Base-by-base conservation (phyloP, 2,329 filamentous ascomycete genomes). In the Clathrospora elynae region DNA sequence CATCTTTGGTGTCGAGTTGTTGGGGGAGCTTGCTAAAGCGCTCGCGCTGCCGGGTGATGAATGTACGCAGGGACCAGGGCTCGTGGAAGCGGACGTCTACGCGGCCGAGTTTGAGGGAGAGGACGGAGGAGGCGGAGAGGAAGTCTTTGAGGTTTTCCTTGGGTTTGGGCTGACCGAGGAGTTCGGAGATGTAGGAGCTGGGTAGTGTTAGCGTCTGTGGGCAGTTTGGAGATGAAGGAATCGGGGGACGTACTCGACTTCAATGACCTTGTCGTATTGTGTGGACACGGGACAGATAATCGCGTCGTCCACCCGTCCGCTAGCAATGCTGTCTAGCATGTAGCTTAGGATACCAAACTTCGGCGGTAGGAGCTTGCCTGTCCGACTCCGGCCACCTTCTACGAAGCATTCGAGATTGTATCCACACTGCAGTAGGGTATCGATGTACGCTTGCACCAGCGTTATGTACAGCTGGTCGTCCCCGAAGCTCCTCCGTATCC, bases 321-420 rank as follows among this genome's bases (percentile, higher is more conserved):
- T 95, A 5, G 96, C 74, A 10, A 99, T 78, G 56, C 90, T 95
- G 57, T 99, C 93, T 12, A 99, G 75, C 25, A 97, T 81, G 60
- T 96, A 99, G 61, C 84, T 88, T 18, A 99, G 74, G 46, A 99
- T 96, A 7, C 93, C 93, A 55, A 97, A 97, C 64, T 97, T 97
- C 1, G 93, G 93, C 2, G 90, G 86, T 9, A 99, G 72, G 2
- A 99, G 80, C 72, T 99, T 99, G 18, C 93, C 93, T 0, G 92
- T 99, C 36, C 93, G 79, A 20, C 91, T 96, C 12, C 93, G 81
- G 1, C 92, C 91, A 11, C 93, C 93, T 73, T 99, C 93, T n/a
- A 99, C 95, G 61, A 99, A 99, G 69, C 93, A 99, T 70, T 96
- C 92, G 34, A 99, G 83, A 66, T 99, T 97, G 71, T 86, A 96